phyloP scores from a whole-genome alignment of 768 basidiomycete genomes.

The Tylopilus felleus region DNA sequence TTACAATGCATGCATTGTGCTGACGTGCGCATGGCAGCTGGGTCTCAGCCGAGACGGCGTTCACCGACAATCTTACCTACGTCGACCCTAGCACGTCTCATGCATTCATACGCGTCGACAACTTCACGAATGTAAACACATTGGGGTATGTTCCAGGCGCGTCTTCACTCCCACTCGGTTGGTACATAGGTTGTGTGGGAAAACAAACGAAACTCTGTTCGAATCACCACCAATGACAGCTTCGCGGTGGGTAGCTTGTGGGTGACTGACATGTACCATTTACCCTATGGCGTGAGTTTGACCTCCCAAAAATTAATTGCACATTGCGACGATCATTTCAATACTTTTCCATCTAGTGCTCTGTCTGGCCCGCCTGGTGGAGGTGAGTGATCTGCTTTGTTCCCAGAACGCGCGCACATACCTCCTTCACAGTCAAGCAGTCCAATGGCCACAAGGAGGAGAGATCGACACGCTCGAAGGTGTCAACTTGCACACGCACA shows the following conservation, averaged over 20 bases:
- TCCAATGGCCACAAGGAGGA: slow-evolving; percentile 59
- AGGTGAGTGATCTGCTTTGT: slow-evolving; percentile 17
- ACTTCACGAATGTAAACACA: slow-evolving; percentile 47
- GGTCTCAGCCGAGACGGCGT: slow-evolving; percentile 42
- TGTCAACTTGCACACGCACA: slow-evolving; percentile 62
- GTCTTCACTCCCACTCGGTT: background rate
- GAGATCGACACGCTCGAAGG: slow-evolving; percentile 84
- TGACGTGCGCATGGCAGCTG: slow-evolving; percentile 41
- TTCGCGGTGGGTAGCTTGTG: slow-evolving; percentile 60
- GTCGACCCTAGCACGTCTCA: slow-evolving; percentile 62
- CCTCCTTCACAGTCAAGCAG: slow-evolving; percentile 39
- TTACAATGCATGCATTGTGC: background rate
- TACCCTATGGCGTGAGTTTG: slow-evolving; percentile 56
- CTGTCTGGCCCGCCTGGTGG: slow-evolving; percentile 71
- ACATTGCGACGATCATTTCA: background rate
- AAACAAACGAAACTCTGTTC: slow-evolving; percentile 63
- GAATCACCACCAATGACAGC: slow-evolving; percentile 55
- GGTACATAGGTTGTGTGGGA: slow-evolving; percentile 33
- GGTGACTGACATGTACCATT: slow-evolving; percentile 64
- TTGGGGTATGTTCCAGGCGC: background rate
- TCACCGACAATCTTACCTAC: slow-evolving; percentile 52
- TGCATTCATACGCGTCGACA: slow-evolving; percentile 77
- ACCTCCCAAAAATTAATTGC: background rate
- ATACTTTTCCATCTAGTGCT: slow-evolving; percentile 43
- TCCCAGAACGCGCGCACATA: background rate